phyloP scores from a whole-genome alignment of 2,329 filamentous ascomycete species.

The Tricladium varicosporioides region DNA sequence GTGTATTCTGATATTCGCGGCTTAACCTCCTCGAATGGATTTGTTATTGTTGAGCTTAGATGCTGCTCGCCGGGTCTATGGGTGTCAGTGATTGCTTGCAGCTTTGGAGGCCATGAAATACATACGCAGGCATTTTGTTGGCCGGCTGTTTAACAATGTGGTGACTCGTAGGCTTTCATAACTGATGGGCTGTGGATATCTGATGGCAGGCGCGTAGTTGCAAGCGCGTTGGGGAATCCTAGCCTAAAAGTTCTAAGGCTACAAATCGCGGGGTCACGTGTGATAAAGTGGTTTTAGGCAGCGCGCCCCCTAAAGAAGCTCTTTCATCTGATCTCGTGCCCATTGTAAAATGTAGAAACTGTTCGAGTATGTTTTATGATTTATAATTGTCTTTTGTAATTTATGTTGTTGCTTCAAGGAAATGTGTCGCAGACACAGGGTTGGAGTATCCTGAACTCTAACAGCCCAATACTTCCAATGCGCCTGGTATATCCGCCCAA shows the following conservation, averaged over 20 bases:
- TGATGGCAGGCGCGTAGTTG: conserved; percentile 6
- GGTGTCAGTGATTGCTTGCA: conserved; percentile 12
- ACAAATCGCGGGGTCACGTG: neutral
- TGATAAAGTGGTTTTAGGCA: neutral
- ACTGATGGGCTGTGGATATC: conserved; percentile 16
- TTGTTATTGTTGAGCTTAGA: conserved; percentile 47
- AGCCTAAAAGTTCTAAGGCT: neutral
- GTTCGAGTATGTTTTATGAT: too few relatives aligned
- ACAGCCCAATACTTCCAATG: neutral
- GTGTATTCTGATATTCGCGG: conserved; percentile 77
- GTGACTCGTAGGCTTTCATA: conserved; percentile 10
- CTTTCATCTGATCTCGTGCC: too few relatives aligned
- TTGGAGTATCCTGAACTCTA: neutral
- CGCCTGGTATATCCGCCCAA: neutral
- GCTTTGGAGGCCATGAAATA: conserved; percentile 1
- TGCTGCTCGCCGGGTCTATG: conserved; percentile 69
- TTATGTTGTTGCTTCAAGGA: neutral
- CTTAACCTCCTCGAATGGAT: conserved; percentile 77
- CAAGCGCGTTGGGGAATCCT: conserved; percentile 3
- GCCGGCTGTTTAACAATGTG: conserved; percentile 10
- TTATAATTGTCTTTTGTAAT: too few relatives aligned
- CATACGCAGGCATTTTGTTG: conserved; percentile 47
- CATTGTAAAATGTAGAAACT: too few relatives aligned
- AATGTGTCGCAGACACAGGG: neutral
- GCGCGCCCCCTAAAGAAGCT: neutral